Base-by-base conservation (phyloP, 495 filamentous ascomycete species). In the Chaetomium fimeti region DNA sequence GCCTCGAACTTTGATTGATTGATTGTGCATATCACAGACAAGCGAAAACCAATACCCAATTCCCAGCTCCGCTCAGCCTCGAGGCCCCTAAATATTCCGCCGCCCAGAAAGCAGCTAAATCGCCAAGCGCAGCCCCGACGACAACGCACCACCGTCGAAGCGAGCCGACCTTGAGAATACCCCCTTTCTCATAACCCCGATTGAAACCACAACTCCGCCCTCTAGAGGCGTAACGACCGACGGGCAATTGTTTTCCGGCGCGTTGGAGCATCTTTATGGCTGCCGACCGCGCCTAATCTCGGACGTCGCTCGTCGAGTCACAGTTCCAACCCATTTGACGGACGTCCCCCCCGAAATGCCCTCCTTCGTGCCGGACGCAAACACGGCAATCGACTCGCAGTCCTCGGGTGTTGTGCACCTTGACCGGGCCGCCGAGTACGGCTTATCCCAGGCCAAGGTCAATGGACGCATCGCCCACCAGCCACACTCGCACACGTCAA, bases 351-450 rank as follows among this genome's bases (percentile, higher is more conserved):
- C 61, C 67, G 74, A 81, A 71, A 87, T 87, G 85, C 85, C 85
- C 75, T 83, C 83, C 62, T 83, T 85, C 73, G 54, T 85, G 73
- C 75, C 80, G 66, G 82, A 83, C 74, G 77, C 81, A 61, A 76
- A 74, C 68, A 76, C 76, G 65, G 75, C 75, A 63, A 76, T 80
- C 65, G 79, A 79, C 67, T 74, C 77, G 58, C 75, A 77, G 45
- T 74, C 72, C 65, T 69, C 67, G 49, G 71, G 71, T 53, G 58
- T 75, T 45, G 68, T 76, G 54, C 73, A 76, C 51, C 72, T 76
- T 45, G 64, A 72, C 60, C 64, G 64, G n/a, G 62, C 65, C 15
- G 67, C 68, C 64, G 63, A 64, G 48, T 76, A 71, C 71, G 73
- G 71, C 27, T 64, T 75, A 43, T 65, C 68, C 40, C 54, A 70